Conservation (phyloP, 345 rosid species). For the Linum lewisii region DNA sequence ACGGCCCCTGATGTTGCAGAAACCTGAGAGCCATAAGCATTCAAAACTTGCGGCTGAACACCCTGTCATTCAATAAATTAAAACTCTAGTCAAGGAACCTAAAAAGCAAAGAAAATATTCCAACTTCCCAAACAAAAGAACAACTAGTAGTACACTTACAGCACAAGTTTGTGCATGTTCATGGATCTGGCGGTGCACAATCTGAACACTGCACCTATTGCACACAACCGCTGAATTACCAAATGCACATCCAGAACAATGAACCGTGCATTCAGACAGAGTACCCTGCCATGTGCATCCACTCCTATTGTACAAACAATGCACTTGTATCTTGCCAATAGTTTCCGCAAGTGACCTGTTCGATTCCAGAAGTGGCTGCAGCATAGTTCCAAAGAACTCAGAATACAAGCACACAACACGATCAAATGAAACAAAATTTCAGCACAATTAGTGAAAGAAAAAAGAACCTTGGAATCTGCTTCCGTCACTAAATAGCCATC, state of each 20-base stretch:
- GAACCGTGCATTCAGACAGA: conserved; percentile 48
- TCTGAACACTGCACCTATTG: conserved; percentile 49
- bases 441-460: not conserved
- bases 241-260: conserved; percentile 66
- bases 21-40: conserved; percentile 31
- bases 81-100: conserved; percentile 3
- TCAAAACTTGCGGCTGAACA: conserved; percentile 44
- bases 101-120: conserved; percentile 1
- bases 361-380: conserved; percentile 66
- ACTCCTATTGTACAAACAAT: conserved; percentile 63
- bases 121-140: not conserved
- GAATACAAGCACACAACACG: not conserved
- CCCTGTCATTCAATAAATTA: conserved; percentile 29
- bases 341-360: conserved; percentile 54
- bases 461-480: conserved; percentile 64
- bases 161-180: conserved; percentile 74
- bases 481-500: conserved; percentile 77
- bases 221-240: conserved; percentile 69
- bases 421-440: not conserved
- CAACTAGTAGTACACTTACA: conserved; percentile 35
- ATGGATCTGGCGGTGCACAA: conserved; percentile 56
- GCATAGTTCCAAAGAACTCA: not conserved
- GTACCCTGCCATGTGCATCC: conserved; percentile 84
- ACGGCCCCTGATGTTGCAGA: conserved; percentile 21
- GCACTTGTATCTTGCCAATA: conserved; percentile 49